Conservation (phyloP, 75 land plant species). For the Larix kaempferi region DNA sequence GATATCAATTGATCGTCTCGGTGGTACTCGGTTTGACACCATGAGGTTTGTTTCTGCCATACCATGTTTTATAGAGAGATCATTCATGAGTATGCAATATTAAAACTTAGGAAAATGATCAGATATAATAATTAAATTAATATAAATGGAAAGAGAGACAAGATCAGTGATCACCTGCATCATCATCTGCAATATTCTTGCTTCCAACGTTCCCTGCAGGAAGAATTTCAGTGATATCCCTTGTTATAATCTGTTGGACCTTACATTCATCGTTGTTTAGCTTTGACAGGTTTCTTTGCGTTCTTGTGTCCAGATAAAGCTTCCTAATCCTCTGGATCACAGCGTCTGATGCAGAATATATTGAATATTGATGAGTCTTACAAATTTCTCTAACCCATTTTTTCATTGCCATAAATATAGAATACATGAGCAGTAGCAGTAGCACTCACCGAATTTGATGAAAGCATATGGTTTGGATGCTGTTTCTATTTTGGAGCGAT, state of each 20-base stretch:
- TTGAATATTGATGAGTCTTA: no score
- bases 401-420: no score
- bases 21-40: no score
- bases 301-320: conserved; percentile 46
- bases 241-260: conserved; percentile 21
- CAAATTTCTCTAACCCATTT: no score
- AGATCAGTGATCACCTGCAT: not conserved
- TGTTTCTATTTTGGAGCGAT: conserved; percentile 22
- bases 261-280: conserved; percentile 24
- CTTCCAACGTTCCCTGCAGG: not conserved
- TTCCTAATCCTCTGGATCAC: conserved; percentile 36
- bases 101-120: no score
- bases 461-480: conserved; percentile 39
- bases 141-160: no score
- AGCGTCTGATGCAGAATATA: conserved; percentile 1
- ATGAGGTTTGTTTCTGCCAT: conserved; percentile 5
- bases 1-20: not conserved
- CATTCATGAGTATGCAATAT: not conserved
- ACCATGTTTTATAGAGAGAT: not conserved
- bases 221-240: conserved; percentile 12
- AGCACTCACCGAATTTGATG: conserved; percentile 31
- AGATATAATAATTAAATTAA: no score
- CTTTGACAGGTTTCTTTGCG: conserved; percentile 41
- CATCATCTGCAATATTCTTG: not conserved
- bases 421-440: not conserved